These are phyloP conservation scores for Cryptococcus neoformans DNA, from an alignment of 1,284 basidiomycete species.

Conservation along the genomic window DNA sequence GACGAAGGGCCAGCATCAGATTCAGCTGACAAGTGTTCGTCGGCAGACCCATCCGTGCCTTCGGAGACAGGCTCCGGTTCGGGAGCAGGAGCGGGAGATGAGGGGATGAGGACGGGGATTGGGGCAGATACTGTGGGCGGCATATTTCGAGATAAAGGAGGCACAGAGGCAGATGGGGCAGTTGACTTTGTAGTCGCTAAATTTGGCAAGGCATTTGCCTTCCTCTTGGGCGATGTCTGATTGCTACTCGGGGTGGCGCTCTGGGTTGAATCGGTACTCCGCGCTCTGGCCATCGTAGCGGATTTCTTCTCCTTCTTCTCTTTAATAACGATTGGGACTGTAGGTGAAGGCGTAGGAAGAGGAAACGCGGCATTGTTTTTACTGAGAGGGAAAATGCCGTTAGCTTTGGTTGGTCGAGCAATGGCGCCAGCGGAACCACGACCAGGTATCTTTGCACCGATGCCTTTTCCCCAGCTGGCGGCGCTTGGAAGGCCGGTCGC, in stretches of 20 bases:
- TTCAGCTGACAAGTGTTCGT: conserved; percentile 20
- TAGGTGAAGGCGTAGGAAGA: conserved; percentile 62
- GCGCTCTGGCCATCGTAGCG: conserved; percentile 30
- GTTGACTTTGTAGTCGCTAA: conserved; percentile 6
- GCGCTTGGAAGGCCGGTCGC: conserved; percentile 65
- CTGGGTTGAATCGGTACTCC: conserved; percentile 33
- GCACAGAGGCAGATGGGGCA: conserved; percentile 30
- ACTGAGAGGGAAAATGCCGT: conserved; percentile 37
- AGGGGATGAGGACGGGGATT: conserved; percentile 14
- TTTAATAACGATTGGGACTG: conserved; percentile 22
- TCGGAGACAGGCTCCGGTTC: not conserved
- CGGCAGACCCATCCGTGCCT: conserved; percentile 6
- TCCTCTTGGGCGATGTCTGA: conserved; percentile 42
- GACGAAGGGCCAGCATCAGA: conserved; percentile 41
- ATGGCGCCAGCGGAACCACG: conserved; percentile 17
- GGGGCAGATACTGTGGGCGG: not conserved
- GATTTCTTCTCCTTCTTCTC: conserved; percentile 30
- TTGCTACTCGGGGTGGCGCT: conserved; percentile 25
- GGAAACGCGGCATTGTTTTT: conserved; percentile 39
- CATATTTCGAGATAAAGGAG: conserved; percentile 44
- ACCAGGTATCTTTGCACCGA: conserved; percentile 42
- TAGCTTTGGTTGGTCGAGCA: conserved; percentile 32
- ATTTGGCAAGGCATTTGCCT: conserved; percentile 17
- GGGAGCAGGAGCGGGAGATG: conserved; percentile 13
- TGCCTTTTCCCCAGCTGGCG: conserved; percentile 67